These are phyloP conservation scores for Sporopachydermia cereana DNA, from an alignment of 1,139 yeast genomes.

Conservation along the genomic window DNA sequence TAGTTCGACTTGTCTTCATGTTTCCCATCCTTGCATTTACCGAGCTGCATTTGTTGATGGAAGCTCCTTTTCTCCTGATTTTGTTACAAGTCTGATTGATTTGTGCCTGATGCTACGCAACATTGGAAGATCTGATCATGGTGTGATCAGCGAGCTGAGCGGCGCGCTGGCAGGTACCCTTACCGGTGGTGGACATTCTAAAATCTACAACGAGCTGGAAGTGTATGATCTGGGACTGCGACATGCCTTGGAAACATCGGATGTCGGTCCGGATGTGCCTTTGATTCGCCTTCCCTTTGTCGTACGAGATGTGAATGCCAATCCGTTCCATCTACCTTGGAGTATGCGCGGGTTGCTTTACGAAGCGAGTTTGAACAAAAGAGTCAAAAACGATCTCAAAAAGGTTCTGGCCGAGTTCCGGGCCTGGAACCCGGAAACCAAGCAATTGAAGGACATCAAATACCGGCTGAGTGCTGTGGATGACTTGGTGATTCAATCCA, in stretches of 20 bases:
- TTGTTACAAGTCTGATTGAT: slow-evolving; percentile 24
- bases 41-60: slow-evolving; percentile 85
- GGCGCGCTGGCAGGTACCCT: slow-evolving; percentile 77
- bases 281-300: slow-evolving; percentile 2
- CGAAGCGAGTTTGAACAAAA: slow-evolving; percentile 30
- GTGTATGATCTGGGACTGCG: slow-evolving; percentile 76
- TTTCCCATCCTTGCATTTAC: slow-evolving; percentile 80
- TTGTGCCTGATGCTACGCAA: slow-evolving; percentile 38
- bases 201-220: slow-evolving; percentile 70
- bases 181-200: slow-evolving; percentile 93
- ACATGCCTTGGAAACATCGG: slow-evolving; percentile 67
- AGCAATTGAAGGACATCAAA: slow-evolving; percentile 54
- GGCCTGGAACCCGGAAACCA: slow-evolving; percentile 62
- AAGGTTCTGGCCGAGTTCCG: slow-evolving; percentile 53
- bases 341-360: slow-evolving; percentile 60
- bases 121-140: slow-evolving; percentile 61
- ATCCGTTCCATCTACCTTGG: slow-evolving; percentile 72
- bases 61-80: slow-evolving; percentile 27
- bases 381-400: slow-evolving; percentile 42
- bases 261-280: slow-evolving; percentile 24
- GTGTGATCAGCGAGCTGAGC: slow-evolving; percentile 71
- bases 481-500: slow-evolving; percentile 21
- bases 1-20: slow-evolving; percentile 73
- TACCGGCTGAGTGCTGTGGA: slow-evolving; percentile 48
- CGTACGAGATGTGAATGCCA: slow-evolving; percentile 19